phyloP scores from a whole-genome alignment of 345 rosid species.

The Eucalyptus cloeziana region DNA sequence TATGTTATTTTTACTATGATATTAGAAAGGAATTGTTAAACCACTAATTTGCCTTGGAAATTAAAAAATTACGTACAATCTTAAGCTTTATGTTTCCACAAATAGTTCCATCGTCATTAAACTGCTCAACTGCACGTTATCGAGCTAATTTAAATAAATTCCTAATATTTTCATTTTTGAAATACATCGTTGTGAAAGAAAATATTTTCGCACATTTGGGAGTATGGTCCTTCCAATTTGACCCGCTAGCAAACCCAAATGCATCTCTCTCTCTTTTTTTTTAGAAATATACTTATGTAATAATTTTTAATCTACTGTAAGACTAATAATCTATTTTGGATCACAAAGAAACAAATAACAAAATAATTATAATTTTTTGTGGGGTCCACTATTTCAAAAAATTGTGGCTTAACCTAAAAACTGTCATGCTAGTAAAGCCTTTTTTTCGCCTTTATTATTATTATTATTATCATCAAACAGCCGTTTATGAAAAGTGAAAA shows the following conservation, averaged over 20 bases:
- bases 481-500: neutral
- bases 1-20: neutral
- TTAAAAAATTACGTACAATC: neutral
- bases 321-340: no score
- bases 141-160: neutral
- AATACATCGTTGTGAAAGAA: neutral
- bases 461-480: neutral
- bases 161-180: neutral
- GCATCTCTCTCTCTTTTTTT: neutral
- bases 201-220: neutral
- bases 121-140: fast-evolving
- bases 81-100: neutral
- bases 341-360: no score
- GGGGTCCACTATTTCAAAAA: no score
- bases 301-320: fast-evolving
- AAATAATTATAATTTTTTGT: no score
- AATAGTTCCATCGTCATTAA: neutral
- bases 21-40: neutral
- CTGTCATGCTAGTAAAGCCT: no score
- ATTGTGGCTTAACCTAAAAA: no score
- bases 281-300: no score
- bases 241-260: neutral
- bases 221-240: neutral
- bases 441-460: no score
- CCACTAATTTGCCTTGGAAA: neutral